A percentile compares a stretch with the other conserved stretches of the same genome.
Evolutionary conservation across 257 asterid genomes (phyloP).

Genomic region (Solanum boliviense): DNA sequence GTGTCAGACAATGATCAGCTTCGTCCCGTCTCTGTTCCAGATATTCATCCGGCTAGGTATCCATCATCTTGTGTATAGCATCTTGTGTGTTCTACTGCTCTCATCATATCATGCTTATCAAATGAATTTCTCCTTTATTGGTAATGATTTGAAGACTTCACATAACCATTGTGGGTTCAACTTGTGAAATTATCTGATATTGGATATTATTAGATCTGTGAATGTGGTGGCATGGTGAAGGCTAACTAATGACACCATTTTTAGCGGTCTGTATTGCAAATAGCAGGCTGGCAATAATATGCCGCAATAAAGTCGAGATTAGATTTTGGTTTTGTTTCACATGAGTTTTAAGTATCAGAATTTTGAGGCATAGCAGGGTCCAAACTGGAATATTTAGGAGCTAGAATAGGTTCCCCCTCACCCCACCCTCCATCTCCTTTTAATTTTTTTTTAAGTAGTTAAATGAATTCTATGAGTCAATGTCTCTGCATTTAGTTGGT

Average conservation of each 20-base stretch:
- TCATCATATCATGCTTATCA: background rate
- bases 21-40: constrained; percentile 81
- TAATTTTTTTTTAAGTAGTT: background rate
- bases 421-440: background rate
- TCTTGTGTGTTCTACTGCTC: background rate
- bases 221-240: background rate
- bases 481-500: background rate
- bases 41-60: constrained; percentile 95
- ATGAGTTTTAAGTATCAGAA: background rate
- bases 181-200: background rate
- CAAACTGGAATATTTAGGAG: background rate
- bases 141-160: background rate
- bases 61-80: background rate
- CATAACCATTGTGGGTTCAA: background rate
- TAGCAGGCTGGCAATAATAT: background rate
- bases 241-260: background rate
- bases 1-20: constrained; percentile 85
- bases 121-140: background rate
- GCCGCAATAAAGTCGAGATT: background rate
- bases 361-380: background rate
- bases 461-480: background rate
- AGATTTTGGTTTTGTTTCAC: background rate
- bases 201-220: background rate
- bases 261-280: background rate
- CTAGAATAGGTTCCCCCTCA: background rate